Conservation (phyloP, 441 rosid species). For the Kokia cookei region DNA sequence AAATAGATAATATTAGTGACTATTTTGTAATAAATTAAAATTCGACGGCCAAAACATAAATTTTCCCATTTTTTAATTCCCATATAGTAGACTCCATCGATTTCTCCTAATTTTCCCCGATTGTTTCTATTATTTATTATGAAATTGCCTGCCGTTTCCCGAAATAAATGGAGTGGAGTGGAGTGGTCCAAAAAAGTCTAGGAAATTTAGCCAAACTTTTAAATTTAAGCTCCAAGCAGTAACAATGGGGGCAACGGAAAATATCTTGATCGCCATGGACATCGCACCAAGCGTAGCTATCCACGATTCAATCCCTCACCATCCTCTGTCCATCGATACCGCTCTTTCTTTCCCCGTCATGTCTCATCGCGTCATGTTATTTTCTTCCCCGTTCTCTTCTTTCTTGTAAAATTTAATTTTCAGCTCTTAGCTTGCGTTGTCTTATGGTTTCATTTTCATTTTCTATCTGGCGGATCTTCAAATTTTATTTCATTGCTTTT, state of each 20-base stretch:
- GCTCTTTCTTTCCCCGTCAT: constrained; percentile 44
- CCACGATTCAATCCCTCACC: constrained; percentile 35
- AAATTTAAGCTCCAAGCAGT: background rate
- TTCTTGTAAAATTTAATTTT: background rate
- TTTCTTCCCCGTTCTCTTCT: background rate
- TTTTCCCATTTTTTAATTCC: too few species aligned
- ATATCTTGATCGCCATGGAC: constrained; percentile 39
- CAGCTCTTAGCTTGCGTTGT: background rate
- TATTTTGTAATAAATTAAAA: too few species aligned
- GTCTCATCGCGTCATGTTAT: constrained; percentile 59
- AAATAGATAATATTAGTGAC: too few species aligned
- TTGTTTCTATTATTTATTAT: background rate
- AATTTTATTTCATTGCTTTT: background rate
- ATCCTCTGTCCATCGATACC: constrained; percentile 44
- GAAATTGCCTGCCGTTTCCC: background rate
- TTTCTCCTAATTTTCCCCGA: background rate
- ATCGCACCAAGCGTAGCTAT: constrained; percentile 17
- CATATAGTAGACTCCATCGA: background rate
- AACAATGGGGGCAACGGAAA: constrained; percentile 42
- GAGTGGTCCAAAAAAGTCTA: background rate
- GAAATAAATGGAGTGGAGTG: background rate
- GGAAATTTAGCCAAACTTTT: background rate
- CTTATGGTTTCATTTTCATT: background rate
- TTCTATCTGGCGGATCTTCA: background rate
- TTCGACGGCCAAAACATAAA: too few species aligned